Evolutionary conservation across 768 basidiomycete genomes (phyloP).

Genomic region (Chalciporus piperatus): DNA sequence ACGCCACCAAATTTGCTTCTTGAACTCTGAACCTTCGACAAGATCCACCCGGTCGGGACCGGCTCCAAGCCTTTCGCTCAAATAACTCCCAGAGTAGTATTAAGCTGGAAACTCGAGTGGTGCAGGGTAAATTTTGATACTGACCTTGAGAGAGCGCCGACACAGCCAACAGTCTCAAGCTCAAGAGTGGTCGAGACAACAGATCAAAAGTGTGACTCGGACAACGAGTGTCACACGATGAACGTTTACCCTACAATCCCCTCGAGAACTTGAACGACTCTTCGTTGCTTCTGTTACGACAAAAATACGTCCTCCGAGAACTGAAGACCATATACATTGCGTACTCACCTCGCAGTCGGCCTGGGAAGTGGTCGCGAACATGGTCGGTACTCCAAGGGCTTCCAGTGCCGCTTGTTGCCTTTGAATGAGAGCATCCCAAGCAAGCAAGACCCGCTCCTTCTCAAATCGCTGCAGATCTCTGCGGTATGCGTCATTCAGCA

Average conservation of each 20-base stretch:
- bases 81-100: not conserved
- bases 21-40: not conserved
- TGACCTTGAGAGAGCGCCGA: not conserved
- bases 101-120: not conserved
- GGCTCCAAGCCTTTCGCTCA: not conserved
- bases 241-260: conserved; percentile 38
- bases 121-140: not conserved
- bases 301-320: conserved; percentile 1
- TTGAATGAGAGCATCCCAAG: conserved; percentile 73
- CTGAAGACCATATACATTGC: not conserved
- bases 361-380: conserved; percentile 55
- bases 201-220: not conserved
- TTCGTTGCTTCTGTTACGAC: conserved; percentile 57
- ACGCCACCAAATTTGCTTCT: not conserved
- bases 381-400: conserved; percentile 61
- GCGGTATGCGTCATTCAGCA: conserved; percentile 60
- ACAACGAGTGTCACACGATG: not conserved
- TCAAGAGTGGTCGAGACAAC: not conserved
- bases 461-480: conserved; percentile 70
- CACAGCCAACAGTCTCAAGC: not conserved
- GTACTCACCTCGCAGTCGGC: conserved; percentile 55
- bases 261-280: conserved; percentile 66
- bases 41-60: not conserved
- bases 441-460: conserved; percentile 59
- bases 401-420: conserved; percentile 69